Percentiles rank a stretch among this genome's conserved stretches.
Conservation (phyloP, 352 stramenopile genomes). For the Globisporangium sylvaticum region DNA sequence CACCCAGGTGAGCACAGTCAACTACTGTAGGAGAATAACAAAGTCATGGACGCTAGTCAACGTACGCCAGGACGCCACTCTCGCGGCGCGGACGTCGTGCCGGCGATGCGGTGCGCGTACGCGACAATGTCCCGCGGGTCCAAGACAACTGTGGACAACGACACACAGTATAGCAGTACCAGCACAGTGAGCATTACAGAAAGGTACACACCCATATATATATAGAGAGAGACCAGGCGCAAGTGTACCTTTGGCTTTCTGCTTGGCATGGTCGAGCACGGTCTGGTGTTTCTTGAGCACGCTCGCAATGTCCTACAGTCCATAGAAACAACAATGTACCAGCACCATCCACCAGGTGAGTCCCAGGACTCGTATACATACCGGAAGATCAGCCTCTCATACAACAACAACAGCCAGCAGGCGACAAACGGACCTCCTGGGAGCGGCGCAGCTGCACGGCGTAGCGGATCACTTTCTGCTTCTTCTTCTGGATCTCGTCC, state of each 20-base stretch:
- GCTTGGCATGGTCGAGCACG: slow-evolving; percentile 54
- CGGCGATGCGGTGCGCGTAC: slow-evolving; percentile 78
- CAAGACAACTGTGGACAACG: slow-evolving; percentile 39
- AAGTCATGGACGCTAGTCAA: background rate
- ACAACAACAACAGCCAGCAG: background rate
- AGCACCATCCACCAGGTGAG: no score
- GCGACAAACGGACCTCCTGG: slow-evolving; percentile 32
- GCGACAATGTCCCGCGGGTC: slow-evolving; percentile 68
- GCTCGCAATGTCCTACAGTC: slow-evolving; percentile 39
- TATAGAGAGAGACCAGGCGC: background rate
- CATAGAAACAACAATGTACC: background rate
- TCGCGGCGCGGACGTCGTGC: slow-evolving; percentile 66
- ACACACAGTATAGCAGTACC: slow-evolving; percentile 2
- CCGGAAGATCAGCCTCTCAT: background rate
- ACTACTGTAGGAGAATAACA: background rate
- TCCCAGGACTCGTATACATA: background rate
- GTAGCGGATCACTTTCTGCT: slow-evolving; percentile 65
- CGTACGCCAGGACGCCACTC: slow-evolving; percentile 76
- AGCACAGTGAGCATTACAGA: background rate
- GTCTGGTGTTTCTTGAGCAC: slow-evolving; percentile 67
- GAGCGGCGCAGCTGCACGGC: slow-evolving; percentile 58
- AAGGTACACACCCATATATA: background rate
- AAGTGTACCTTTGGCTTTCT: slow-evolving; percentile 43
- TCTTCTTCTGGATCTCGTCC: slow-evolving; percentile 59
- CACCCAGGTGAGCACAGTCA: background rate